Base-by-base conservation (phyloP, 1,284 basidiomycete species). In the Vanrija humicola region DNA sequence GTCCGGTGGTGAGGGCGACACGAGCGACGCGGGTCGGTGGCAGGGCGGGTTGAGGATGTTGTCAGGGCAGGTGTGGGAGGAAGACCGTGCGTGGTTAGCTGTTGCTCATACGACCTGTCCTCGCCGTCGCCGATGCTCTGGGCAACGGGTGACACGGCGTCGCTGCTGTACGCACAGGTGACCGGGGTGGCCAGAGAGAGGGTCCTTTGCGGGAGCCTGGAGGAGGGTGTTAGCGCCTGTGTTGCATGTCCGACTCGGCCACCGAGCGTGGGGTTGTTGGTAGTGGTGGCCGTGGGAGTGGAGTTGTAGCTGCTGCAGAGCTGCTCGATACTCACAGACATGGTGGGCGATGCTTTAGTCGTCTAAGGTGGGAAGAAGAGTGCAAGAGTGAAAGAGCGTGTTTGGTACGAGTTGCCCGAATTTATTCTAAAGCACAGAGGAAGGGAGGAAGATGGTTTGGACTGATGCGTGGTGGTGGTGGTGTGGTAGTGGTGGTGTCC, bases 121-220 rank as follows among this genome's bases (percentile, higher is more conserved):
- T 14, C 34, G 34, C 34, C 34, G 12, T 12, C 34, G 34, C 9
- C 34, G 34, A 34, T 34, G 34, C 34, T 12, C 9, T 34, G 34
- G 34, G 34, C 34, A 34, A 14, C 34, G 34, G 34, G 34, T 12
- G 4, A 34, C 34, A 15, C 34, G 14, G 1, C 34, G 34, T 34
- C 7, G 34, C 9, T 12, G 34, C 12, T 34, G 12, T 34, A 72
- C 72, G 42, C 56, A 77, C 64, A 96, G 82, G 77, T 95, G 91
- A 23, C 92, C 92, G 40, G 90, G 79, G 50, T 87, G 82, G 16
- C 91, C 91, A 9, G 89, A 85, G 6, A 80, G 80, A 3, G 88
- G 87, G 66, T 80, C 74, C 64, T 63, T 65, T 28, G 56, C 21
- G 16, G 39, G 18, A 9, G 53, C 52, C 34, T 46, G 48, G 12